A percentile compares a stretch with the other conserved stretches of the same genome.
phyloP scores from a whole-genome alignment of 495 filamentous ascomycete genomes.

The Astrothelium subdiscretum region DNA sequence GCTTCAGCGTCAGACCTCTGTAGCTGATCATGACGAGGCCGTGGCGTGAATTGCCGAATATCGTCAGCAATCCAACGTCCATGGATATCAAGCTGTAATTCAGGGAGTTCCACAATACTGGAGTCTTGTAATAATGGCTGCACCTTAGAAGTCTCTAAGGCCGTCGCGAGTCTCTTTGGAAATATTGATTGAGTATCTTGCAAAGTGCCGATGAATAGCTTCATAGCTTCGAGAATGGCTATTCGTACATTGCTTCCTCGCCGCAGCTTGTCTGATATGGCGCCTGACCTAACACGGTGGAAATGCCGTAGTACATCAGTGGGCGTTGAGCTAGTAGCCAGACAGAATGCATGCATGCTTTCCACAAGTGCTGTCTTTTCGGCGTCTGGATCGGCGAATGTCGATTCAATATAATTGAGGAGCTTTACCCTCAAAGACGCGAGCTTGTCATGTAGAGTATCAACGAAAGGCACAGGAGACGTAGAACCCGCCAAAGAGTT shows the following conservation, averaged over 20 bases:
- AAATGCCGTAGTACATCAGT: slow-evolving; percentile 76
- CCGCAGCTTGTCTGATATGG: slow-evolving; percentile 36
- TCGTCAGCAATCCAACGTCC: slow-evolving; percentile 74
- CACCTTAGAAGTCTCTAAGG: slow-evolving; percentile 56
- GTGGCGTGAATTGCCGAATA: slow-evolving; percentile 77
- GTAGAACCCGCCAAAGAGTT: slow-evolving; percentile 50
- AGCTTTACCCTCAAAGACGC: slow-evolving; percentile 49
- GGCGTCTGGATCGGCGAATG: slow-evolving; percentile 41
- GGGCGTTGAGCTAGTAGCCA: slow-evolving; percentile 71
- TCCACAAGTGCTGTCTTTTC: slow-evolving; percentile 49
- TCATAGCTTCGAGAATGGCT: slow-evolving; percentile 42
- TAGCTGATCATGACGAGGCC: slow-evolving; percentile 75
- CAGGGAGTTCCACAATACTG: slow-evolving; percentile 50
- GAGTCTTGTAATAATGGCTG: slow-evolving; percentile 58
- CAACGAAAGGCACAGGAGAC: slow-evolving; percentile 42
- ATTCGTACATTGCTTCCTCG: background rate
- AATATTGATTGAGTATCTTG: slow-evolving; percentile 62
- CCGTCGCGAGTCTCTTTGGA: slow-evolving; percentile 58
- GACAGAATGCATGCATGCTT: slow-evolving; percentile 67
- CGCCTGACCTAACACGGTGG: slow-evolving; percentile 56
- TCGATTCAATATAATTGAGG: slow-evolving; percentile 53
- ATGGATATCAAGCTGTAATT: slow-evolving; percentile 70
- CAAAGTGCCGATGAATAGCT: slow-evolving; percentile 66
- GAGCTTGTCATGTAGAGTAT: slow-evolving; percentile 51
- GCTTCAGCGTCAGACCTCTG: slow-evolving; percentile 50